Percentiles rank a stretch among this genome's conserved stretches.
phyloP scores from a whole-genome alignment of 805 yeast species.

The Yarrowia sp. region DNA sequence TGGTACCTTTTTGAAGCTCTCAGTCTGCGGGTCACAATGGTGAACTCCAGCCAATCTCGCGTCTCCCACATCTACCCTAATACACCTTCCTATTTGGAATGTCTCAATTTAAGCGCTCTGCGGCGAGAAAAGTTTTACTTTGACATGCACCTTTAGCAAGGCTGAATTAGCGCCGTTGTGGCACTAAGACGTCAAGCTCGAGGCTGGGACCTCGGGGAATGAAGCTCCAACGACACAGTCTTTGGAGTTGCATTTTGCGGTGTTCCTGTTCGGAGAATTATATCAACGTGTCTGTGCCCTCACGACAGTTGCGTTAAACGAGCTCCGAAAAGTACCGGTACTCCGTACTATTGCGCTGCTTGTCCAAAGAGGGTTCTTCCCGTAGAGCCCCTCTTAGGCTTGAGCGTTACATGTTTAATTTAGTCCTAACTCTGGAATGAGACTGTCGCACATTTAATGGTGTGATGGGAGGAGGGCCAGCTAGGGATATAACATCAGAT shows the following conservation, averaged over 20 bases:
- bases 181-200: background rate
- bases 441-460: no score
- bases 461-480: no score
- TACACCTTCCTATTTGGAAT: background rate
- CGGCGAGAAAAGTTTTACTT: background rate
- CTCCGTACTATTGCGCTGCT: background rate
- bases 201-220: background rate
- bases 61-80: background rate
- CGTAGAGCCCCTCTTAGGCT: background rate
- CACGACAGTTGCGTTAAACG: conserved; percentile 15
- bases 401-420: conserved; percentile 2
- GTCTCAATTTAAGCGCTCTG: background rate
- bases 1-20: background rate
- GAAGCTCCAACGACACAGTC: background rate
- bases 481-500: no score
- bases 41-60: background rate
- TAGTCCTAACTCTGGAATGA: background rate
- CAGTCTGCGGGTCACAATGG: background rate
- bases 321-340: conserved; percentile 11
- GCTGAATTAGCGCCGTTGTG: conserved; percentile 18
- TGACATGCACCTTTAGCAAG: background rate
- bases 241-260: background rate
- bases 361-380: background rate
- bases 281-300: conserved; percentile 19
- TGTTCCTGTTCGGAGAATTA: background rate